phyloP scores from a whole-genome alignment of 192 early-diverging fungal genomes.

The Coemansia sp. region DNA sequence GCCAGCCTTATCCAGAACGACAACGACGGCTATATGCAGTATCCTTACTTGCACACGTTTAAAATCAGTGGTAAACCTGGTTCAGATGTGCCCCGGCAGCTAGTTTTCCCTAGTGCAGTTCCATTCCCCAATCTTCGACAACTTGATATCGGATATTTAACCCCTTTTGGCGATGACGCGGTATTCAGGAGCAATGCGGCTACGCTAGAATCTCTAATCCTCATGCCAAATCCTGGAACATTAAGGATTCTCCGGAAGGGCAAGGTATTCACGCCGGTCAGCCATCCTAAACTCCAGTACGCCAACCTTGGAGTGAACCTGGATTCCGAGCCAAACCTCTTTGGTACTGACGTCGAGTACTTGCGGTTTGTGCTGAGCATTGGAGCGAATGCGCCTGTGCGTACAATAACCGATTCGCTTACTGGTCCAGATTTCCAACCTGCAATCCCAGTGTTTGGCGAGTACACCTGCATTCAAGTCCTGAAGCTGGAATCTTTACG shows the following conservation, averaged over 20 bases:
- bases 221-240: not conserved
- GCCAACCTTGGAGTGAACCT: not conserved
- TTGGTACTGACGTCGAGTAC: not conserved
- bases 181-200: not conserved
- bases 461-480: not conserved
- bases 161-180: not conserved
- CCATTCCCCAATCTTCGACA: not conserved
- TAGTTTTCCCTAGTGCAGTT: not conserved
- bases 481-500: not conserved
- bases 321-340: not conserved
- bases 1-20: not conserved
- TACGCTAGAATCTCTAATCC: not conserved
- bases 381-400: not conserved
- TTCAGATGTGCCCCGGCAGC: not conserved
- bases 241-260: not conserved
- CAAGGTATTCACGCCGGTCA: not conserved
- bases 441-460: not conserved
- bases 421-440: not conserved
- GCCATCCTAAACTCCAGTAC: not conserved
- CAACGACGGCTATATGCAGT: not conserved
- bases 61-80: not conserved
- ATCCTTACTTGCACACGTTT: not conserved
- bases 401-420: not conserved
- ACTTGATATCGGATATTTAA: not conserved
- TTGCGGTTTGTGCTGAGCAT: not conserved